Evolutionary conservation across 345 rosid genomes (phyloP).

Genomic region (Tarenaya hassleriana): DNA sequence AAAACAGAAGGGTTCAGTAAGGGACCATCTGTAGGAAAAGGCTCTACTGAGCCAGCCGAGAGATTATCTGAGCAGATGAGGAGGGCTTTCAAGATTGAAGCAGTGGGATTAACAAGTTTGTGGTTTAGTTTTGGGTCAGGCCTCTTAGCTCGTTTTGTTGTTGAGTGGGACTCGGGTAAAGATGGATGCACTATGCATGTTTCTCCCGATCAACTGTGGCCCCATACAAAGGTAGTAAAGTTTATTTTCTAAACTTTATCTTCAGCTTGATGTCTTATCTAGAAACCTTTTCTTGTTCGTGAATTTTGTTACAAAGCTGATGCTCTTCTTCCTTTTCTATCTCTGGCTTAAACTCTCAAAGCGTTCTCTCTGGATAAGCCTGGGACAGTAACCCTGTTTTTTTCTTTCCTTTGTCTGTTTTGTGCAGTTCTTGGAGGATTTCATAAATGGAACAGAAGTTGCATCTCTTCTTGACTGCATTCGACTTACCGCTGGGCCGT

Average conservation of each 20-base stretch:
- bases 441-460: constrained; percentile 93
- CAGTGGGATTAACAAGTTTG: constrained; percentile 87
- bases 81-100: constrained; percentile 90
- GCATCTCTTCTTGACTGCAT: constrained; percentile 96
- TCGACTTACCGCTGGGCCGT: constrained; percentile 93
- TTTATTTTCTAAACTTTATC: background rate
- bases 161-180: constrained; percentile 96
- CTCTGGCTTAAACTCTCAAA: too few relatives aligned
- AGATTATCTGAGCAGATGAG: constrained; percentile 76
- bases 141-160: constrained; percentile 88
- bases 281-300: background rate
- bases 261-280: constrained; percentile 6
- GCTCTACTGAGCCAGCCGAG: constrained; percentile 56
- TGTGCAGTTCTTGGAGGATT: constrained; percentile 79
- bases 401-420: background rate
- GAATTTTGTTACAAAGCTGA: too few relatives aligned
- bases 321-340: constrained; percentile 1
- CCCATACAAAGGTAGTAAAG: constrained; percentile 93
- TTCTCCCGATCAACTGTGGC: constrained; percentile 99
- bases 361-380: too few relatives aligned
- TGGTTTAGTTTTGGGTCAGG: constrained; percentile 98
- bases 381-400: too few relatives aligned
- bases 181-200: constrained; percentile 99
- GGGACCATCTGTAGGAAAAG: constrained; percentile 51
- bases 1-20: constrained; percentile 58